A percentile compares a stretch with the other conserved stretches of the same genome.
phyloP scores from a whole-genome alignment of 306 rosid species.

The Senna siamea region DNA sequence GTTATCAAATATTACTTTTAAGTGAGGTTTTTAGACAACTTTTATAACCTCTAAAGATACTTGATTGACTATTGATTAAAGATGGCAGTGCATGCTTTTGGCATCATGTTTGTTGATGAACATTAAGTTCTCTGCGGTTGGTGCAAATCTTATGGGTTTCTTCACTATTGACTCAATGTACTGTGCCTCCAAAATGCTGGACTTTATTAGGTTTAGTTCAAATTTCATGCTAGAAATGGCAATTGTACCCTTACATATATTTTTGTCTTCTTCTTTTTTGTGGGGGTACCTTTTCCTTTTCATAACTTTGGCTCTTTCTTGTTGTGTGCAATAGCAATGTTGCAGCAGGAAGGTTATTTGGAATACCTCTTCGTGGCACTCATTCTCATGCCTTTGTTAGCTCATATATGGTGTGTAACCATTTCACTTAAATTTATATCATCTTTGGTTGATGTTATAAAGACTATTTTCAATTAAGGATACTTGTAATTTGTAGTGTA shows the following conservation, averaged over 20 bases:
- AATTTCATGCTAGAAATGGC: too few relatives aligned
- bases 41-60: background rate
- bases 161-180: background rate
- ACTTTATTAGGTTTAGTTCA: background rate
- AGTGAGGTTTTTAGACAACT: background rate
- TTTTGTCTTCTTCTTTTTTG: too few relatives aligned
- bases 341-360: constrained; percentile 94
- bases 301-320: constrained; percentile 32
- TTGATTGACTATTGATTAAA: background rate
- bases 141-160: background rate
- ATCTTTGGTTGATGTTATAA: constrained; percentile 26
- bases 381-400: constrained; percentile 99
- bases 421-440: constrained; percentile 35
- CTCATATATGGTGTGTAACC: constrained; percentile 85
- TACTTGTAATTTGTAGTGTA: constrained; percentile 13
- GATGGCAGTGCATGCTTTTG: background rate
- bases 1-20: constrained; percentile 15
- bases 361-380: constrained; percentile 98
- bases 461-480: constrained; percentile 20
- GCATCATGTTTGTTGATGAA: background rate
- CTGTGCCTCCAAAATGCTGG: background rate
- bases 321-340: constrained; percentile 72
- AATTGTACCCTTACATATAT: too few relatives aligned
- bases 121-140: background rate
- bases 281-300: constrained; percentile 22